Conservation (phyloP, 2,329 filamentous ascomycete genomes). For the Grosmannia serpens region DNA sequence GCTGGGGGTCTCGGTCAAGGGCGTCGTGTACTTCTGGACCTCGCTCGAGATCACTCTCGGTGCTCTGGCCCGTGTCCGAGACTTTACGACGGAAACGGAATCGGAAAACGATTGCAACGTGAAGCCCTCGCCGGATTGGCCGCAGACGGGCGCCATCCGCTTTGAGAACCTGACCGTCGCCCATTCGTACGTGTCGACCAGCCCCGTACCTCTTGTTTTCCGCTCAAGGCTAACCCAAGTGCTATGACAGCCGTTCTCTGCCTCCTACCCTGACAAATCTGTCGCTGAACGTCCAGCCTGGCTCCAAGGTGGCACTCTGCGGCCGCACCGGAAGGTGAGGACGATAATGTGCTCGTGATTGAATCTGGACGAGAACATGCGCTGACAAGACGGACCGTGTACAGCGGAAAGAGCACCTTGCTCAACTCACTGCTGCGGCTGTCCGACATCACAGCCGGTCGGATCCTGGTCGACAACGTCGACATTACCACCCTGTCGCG, state of each 20-base stretch:
- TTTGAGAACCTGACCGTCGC: neutral
- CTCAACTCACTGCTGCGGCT: conserved; percentile 30
- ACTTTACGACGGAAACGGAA: neutral
- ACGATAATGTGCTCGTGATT: too few species aligned
- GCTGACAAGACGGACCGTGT: too few species aligned
- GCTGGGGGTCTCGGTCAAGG: conserved; percentile 4
- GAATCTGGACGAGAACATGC: too few species aligned
- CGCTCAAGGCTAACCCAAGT: too few species aligned
- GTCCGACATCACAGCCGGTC: too few species aligned
- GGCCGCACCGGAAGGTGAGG: conserved; percentile 24
- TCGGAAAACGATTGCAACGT: too few species aligned
- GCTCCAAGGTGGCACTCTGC: conserved; percentile 21
- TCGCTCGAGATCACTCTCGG: conserved; percentile 15
- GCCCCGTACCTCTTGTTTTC: too few species aligned
- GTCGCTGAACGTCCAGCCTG: conserved; percentile 16
- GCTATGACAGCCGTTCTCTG: conserved; percentile 13
- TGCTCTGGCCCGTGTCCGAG: conserved; percentile 11
- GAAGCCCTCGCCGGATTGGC: too few species aligned
- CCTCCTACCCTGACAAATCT: too few species aligned
- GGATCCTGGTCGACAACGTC: conserved; percentile 35
- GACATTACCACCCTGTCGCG: conserved; percentile 19
- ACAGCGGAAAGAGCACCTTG: conserved; percentile 17
- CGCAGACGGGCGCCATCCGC: neutral
- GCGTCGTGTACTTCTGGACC: conserved; percentile 13
- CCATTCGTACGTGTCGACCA: neutral